Evolutionary conservation across 2,329 filamentous ascomycete species (phyloP), one percentile per base, ranked within the genome.

Genomic region (Lachnellula occidentalis): DNA sequence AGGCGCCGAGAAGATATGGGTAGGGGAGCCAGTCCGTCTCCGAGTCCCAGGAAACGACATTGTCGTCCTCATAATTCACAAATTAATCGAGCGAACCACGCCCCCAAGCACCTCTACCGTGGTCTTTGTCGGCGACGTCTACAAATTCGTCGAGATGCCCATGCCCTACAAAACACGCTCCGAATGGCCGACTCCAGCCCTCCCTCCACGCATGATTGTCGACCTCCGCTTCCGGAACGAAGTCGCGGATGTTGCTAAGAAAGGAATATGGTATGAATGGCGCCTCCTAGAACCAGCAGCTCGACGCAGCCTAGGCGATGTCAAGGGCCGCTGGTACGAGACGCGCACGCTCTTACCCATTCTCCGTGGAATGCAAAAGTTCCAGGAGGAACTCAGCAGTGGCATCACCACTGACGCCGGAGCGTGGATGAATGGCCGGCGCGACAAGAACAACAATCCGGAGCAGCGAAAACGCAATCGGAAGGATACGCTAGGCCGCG

Each of bases 261-360:
- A 60, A 14, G 58, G 61, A 3, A 58, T 55, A 12, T 68, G 60
- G 57, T 66, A 64, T 49, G 66, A 69, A 51, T 70, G 67, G 67
- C 54, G 58, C 21, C 50, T 69, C 4, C 50, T 67, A 4, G 66
- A 69, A 43, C 61, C 64, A 31, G 55, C 58, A 34, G 67, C 64
- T 14, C 58, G 71, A 2, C 63, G 63, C 17, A 51, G 55, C 11
- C 65, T 81, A 7, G 64, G 72, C 15, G 76, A 81, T 41, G 68
- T 83, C 61, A 81, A 81, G 63, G 81, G 81, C 7, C 74, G 81
- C 9, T 84, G 81, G 81, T 84, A 83, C 65, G 81, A 83, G 65
- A 76, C 77, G 2, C 74, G 71, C 42, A 66, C 77, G 1, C 69
- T 83, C 3, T 73, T 81, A 3, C 71, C 71, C 0, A 68, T 70